These are phyloP conservation scores for Lichtheimia corymbifera DNA, from an alignment of 371 early-diverging fungal species.

Conservation along the genomic window DNA sequence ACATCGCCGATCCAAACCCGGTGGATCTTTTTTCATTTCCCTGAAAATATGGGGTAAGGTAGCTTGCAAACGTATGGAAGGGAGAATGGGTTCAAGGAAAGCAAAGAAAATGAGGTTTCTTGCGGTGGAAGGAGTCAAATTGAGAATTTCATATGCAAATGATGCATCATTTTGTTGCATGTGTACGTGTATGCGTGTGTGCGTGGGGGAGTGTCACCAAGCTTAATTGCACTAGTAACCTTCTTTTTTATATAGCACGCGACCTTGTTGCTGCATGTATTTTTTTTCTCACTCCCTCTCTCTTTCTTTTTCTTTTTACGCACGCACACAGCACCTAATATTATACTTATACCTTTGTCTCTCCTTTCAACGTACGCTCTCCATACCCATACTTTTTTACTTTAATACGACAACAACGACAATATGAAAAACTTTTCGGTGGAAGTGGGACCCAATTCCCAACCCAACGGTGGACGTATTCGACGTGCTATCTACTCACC, in stretches of 20 bases:
- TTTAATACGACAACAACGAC: background rate
- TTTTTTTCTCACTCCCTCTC: background rate
- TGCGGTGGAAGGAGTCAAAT: background rate
- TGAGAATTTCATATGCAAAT: conserved; percentile 4
- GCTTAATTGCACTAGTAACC: conserved; percentile 5
- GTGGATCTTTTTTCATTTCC: too few species aligned
- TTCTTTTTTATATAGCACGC: background rate
- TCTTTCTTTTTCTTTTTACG: background rate
- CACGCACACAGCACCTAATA: background rate
- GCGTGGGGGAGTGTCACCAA: conserved; percentile 1
- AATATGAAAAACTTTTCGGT: conserved; percentile 20
- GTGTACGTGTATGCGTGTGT: too few species aligned
- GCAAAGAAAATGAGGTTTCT: too few species aligned
- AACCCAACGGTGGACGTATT: conserved; percentile 42
- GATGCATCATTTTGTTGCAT: background rate
- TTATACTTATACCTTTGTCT: background rate
- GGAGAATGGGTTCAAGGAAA: too few species aligned
- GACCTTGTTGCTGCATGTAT: background rate
- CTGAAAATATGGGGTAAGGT: too few species aligned
- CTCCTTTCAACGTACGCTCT: background rate
- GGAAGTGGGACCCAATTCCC: conserved; percentile 21
- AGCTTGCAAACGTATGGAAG: too few species aligned
- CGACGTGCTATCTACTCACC: conserved; percentile 52
- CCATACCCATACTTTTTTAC: background rate
- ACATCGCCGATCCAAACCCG: too few species aligned